Base-by-base conservation (phyloP, 495 filamentous ascomycete genomes). In the Lasiosphaeria hispida region DNA sequence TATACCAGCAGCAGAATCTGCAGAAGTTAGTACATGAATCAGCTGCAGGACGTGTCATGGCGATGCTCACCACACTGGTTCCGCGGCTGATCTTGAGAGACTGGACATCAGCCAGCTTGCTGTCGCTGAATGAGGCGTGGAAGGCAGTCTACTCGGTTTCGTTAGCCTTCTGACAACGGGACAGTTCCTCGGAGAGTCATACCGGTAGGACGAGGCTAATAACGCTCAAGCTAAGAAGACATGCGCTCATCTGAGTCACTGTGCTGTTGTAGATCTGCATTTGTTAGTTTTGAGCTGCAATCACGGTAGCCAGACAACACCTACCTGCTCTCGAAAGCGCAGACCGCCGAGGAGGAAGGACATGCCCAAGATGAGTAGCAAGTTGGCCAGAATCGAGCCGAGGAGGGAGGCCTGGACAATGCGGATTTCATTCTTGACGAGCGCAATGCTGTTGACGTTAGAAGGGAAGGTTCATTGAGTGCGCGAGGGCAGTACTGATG, bases 161-260 rank as follows among this genome's bases (percentile, higher is more conserved):
- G 54, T 57, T 10, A 57, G 47, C 30, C 10, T 36, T 1, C 10
- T 33, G 19, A 13, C 7, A 45, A 44, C 33, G 10, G 53, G 23
- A 17, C 10, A 34, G 11, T 18, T 23, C 11, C 1, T 11, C 7
- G 17, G 37, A 18, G 7, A 4, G 6, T 15, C 6, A 3, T 70
- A 87, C 85, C 14, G 90, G 90, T 7, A 95, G 72, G 2, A 95
- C 74, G 4, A 96, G 77, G 74, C 90, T 95, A 69, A 87, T 91
- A 15, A 96, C 92, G 67, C 88, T 90, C 71, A 96, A 75, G 76
- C 89, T 92, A 59, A 96, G 84, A 45, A 96, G 77, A 74, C 90
- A 95, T 30, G 92, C 91, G 65, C 91, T 96, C 89, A 94, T 96
- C 72, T 96, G 90, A 2, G 91, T 96, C 48, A 95, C 89, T 19